phyloP scores from a whole-genome alignment of 352 stramenopile species.

The Phytophthora gonapodyides region DNA sequence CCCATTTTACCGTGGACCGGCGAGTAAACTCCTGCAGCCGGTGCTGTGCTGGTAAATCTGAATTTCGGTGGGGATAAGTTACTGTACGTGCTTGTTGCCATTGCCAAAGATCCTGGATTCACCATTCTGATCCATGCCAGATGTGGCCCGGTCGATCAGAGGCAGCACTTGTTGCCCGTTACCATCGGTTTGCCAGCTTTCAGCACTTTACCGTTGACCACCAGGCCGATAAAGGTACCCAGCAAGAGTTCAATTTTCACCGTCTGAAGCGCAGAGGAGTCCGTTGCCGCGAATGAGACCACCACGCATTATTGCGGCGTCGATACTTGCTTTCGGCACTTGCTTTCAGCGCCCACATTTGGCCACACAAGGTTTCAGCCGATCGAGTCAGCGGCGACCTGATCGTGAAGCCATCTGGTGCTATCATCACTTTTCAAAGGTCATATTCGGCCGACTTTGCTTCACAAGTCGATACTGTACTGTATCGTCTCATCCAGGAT shows the following conservation, averaged over 20 bases:
- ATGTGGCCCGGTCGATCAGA: not conserved
- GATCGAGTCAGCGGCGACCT: constrained; percentile 14
- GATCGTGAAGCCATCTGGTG: constrained; percentile 14
- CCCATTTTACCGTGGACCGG: not conserved
- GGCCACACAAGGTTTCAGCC: not conserved
- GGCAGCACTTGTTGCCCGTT: not conserved
- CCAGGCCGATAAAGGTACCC: not conserved
- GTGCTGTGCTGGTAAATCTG: not conserved
- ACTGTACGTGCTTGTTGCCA: not conserved
- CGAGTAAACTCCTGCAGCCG: constrained; percentile 8
- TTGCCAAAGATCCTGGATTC: not conserved
- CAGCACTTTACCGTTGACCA: no score
- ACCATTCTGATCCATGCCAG: constrained; percentile 5
- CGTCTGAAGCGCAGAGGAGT: constrained; percentile 2
- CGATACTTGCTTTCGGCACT: no score
- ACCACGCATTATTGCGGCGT: no score
- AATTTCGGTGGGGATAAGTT: constrained; percentile 6
- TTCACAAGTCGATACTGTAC: not conserved
- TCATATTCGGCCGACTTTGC: not conserved
- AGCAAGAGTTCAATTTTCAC: constrained; percentile 7
- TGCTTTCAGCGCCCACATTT: no score
- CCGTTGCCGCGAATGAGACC: not conserved
- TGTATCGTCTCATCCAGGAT: not conserved
- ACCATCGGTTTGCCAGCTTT: no score
- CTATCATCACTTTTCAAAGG: constrained; percentile 10